phyloP scores from a whole-genome alignment of 2,329 filamentous ascomycete species.

The Cordyceps tenuipes region DNA sequence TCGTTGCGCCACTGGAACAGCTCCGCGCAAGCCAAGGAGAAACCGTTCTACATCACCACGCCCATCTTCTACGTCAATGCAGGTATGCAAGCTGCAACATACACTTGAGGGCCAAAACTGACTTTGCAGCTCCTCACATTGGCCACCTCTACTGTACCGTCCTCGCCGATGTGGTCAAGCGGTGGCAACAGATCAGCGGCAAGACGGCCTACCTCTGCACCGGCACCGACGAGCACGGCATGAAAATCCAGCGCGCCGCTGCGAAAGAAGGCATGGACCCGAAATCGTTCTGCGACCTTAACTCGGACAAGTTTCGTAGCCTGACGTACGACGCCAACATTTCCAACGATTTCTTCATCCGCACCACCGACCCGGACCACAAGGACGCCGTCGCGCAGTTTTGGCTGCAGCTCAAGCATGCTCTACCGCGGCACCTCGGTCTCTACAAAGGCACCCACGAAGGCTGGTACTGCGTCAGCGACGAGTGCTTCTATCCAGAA shows the following conservation, averaged over 20 bases:
- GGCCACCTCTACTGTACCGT: constrained; percentile 93
- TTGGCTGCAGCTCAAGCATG: constrained; percentile 65
- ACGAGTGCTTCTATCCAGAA: constrained; percentile 91
- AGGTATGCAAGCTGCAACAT: constrained; percentile 37
- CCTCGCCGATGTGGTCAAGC: constrained; percentile 81
- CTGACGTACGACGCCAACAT: constrained; percentile 64
- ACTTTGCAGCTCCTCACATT: constrained; percentile 68
- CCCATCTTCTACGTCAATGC: constrained; percentile 99
- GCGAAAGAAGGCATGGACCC: constrained; percentile 60
- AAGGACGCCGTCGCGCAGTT: constrained; percentile 79
- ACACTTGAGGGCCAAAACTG: neutral
- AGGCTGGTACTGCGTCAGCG: constrained; percentile 94
- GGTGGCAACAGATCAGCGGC: constrained; percentile 76
- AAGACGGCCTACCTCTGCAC: constrained; percentile 68
- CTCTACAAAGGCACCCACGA: constrained; percentile 82
- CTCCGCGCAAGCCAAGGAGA: constrained; percentile 30
- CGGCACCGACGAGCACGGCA: constrained; percentile 93
- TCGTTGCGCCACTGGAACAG: constrained; percentile 23
- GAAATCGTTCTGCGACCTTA: constrained; percentile 81
- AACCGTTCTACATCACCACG: constrained; percentile 92
- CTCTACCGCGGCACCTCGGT: constrained; percentile 51
- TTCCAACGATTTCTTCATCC: constrained; percentile 77
- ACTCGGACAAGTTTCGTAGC: constrained; percentile 68
- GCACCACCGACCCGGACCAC: constrained; percentile 80
- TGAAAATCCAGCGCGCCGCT: constrained; percentile 92